Evolutionary conservation across 2,329 filamentous ascomycete genomes (phyloP).

Genomic region (Alternaria triticina): DNA sequence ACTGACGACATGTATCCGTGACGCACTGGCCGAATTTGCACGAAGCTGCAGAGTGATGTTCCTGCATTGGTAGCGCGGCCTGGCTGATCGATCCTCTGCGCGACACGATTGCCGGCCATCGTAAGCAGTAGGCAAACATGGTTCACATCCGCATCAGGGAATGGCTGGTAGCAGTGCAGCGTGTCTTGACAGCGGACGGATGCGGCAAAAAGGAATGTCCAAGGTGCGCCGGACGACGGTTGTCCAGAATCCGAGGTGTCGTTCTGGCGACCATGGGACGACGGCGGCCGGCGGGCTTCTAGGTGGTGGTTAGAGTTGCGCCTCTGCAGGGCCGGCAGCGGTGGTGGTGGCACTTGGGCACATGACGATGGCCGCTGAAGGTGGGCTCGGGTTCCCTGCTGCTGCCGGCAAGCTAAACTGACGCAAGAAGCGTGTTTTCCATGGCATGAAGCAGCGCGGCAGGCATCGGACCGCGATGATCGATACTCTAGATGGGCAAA

Average conservation of each 20-base stretch:
- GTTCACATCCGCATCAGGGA: not conserved
- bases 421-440: conserved; percentile 9
- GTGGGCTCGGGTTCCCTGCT: not conserved
- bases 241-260: not conserved
- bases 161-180: not conserved
- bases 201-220: not conserved
- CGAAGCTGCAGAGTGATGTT: conserved; percentile 16
- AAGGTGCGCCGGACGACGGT: not conserved
- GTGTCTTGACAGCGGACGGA: conserved; percentile 8
- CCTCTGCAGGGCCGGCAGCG: not conserved
- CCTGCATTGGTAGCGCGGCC: conserved; percentile 10
- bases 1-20: conserved; percentile 21
- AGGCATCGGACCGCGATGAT: conserved; percentile 16
- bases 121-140: not conserved
- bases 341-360: not conserved
- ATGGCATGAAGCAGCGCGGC: conserved; percentile 4
- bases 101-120: not conserved
- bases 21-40: conserved; percentile 17
- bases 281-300: conserved; percentile 2
- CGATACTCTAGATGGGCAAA: conserved; percentile 22
- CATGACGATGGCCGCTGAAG: conserved; percentile 5
- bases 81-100: not conserved
- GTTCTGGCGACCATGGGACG: conserved; percentile 4
- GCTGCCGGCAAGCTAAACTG: conserved; percentile 11
- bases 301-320: not conserved